Evolutionary conservation across 75 land plant species (phyloP).

Genomic region (Pinus albicaulis): DNA sequence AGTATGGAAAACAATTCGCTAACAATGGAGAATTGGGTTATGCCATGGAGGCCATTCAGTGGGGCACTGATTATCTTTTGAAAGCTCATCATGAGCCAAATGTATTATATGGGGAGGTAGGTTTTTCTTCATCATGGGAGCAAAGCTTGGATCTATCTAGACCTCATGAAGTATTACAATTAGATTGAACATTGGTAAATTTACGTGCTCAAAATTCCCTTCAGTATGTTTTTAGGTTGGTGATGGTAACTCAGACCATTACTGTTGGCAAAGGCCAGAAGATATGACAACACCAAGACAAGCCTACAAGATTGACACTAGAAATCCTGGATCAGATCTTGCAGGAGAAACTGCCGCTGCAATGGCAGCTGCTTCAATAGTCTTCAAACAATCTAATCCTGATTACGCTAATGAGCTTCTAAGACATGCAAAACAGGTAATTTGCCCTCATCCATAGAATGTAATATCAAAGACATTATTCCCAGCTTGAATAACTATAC

Average conservation of each 20-base stretch:
- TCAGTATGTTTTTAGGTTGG: constrained; percentile 42
- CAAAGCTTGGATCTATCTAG: no score
- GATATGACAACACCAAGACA: constrained; percentile 66
- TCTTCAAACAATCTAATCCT: constrained; percentile 34
- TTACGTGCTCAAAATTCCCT: neutral
- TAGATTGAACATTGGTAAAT: no score
- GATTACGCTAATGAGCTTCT: constrained; percentile 42
- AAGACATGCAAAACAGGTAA: constrained; percentile 35
- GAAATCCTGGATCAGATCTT: constrained; percentile 64
- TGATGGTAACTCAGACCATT: constrained; percentile 63
- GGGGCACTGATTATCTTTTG: no score
- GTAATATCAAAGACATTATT: constrained; percentile 17
- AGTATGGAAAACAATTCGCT: no score
- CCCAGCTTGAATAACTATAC: constrained; percentile 24
- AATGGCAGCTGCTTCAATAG: constrained; percentile 69
- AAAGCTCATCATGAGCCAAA: no score
- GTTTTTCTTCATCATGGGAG: no score
- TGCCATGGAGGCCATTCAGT: no score
- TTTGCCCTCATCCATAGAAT: constrained; percentile 11
- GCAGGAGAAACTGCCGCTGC: constrained; percentile 83
- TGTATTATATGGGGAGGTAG: no score
- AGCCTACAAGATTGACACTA: constrained; percentile 46
- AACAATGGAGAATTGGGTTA: no score
- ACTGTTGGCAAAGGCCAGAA: constrained; percentile 77
- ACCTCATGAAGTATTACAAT: no score